These are phyloP conservation scores for Eucalyptus pauciflora DNA, from an alignment of 345 rosid species.

Conservation along the genomic window DNA sequence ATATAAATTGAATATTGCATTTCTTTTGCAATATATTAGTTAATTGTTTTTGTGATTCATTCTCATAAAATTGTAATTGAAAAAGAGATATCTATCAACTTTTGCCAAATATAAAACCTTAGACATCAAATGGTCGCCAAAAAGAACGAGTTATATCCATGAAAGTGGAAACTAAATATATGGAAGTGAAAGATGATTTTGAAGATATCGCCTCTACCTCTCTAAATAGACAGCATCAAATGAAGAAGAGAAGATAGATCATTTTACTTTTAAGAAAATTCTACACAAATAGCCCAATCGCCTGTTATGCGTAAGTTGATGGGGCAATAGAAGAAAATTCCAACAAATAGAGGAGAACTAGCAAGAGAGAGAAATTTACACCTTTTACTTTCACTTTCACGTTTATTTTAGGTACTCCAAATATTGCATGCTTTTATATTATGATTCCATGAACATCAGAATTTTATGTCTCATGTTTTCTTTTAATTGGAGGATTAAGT, in stretches of 20 bases:
- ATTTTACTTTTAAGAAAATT: background rate
- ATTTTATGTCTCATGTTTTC: background rate
- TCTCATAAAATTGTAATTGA: background rate
- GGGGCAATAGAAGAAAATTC: background rate
- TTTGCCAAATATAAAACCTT: background rate
- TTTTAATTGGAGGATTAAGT: background rate
- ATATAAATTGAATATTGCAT: background rate
- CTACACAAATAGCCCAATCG: background rate
- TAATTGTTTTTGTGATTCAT: background rate
- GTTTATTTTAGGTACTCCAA: background rate
- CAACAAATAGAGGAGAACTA: background rate
- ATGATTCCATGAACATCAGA: background rate
- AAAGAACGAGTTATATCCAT: background rate
- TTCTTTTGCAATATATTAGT: background rate
- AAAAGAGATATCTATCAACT: background rate
- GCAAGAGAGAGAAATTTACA: background rate
- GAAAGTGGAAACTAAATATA: background rate
- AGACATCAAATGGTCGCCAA: background rate
- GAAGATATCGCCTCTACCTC: background rate
- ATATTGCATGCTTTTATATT: background rate
- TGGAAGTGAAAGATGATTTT: background rate
- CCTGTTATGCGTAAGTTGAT: background rate
- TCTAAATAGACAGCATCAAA: background rate
- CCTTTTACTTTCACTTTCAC: background rate
- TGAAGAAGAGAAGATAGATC: background rate